Evolutionary conservation across 352 stramenopile genomes (phyloP), one percentile per base, ranked within the genome.

Genomic region (Phytophthora rubi): DNA sequence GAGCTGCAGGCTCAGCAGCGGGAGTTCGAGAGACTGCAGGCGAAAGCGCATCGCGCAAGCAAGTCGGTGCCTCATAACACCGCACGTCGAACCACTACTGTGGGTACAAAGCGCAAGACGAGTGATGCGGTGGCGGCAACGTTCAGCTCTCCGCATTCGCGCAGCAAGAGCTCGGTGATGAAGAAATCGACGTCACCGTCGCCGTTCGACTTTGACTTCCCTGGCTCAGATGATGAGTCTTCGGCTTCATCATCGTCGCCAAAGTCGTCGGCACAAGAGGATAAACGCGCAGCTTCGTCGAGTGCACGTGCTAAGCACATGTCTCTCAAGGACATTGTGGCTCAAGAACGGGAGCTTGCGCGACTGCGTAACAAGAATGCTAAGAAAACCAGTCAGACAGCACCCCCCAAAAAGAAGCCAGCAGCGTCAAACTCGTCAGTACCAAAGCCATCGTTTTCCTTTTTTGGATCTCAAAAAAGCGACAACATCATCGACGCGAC

Each of bases 1-100:
- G 82, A 93, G 47, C 57, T 91, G 28, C 82, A 91, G 65, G 83
- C 83, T 3, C 85, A 93, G 65, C 82, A 91, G 62, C 69, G 68
- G 13, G 78, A 81, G 53, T 62, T 85, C 18, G 75, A 82, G 58
- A 62, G 54, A 26, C 53, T 84, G 18, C 72, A 75, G 53, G 57
- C 53, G 6, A 55, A 73, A 58, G 70, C 72, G 8, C 60, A 80
- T 21, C 61, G 66, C 55, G 45, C 39, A 45, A 28, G 44, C 5
- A 76, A 76, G 23, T 26, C 62, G 51, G 44, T 28, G 13, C 37
- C 61, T 71, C 53, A 47, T 28, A 70, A 53, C 15, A 65, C 13
- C 35, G 39, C 49, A 5, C 48, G 44, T 48, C 47, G 53, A 62
- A 10, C 45, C 1, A 55, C 52, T 32, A 57, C 45, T 33, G 39